phyloP scores from a whole-genome alignment of 2,329 filamentous ascomycete genomes.

The Hymenoscyphus scutula region DNA sequence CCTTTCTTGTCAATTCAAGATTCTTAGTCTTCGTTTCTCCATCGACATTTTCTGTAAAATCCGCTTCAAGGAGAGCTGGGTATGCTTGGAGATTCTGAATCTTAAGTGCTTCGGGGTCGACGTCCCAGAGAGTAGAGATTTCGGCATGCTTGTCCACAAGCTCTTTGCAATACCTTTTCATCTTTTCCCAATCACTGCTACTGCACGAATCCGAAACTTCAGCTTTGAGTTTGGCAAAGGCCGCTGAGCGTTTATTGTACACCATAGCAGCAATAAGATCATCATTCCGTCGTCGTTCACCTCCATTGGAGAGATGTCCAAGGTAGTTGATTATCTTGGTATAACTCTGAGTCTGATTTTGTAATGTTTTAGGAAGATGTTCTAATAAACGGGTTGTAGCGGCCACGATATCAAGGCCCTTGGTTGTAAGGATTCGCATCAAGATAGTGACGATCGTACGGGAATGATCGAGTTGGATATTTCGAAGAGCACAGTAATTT shows the following conservation, averaged over 20 bases:
- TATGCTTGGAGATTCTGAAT: not conserved
- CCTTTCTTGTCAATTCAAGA: constrained; percentile 10
- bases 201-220: constrained; percentile 18
- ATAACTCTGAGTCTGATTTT: constrained; percentile 22
- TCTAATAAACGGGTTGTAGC: constrained; percentile 20
- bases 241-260: constrained; percentile 27
- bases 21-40: constrained; percentile 1
- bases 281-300: constrained; percentile 18
- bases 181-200: constrained; percentile 6
- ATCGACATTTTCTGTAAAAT: not conserved
- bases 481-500: constrained; percentile 26
- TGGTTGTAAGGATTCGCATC: constrained; percentile 17
- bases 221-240: constrained; percentile 22
- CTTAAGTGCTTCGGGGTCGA: not conserved
- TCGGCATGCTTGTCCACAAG: not conserved
- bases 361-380: constrained; percentile 17
- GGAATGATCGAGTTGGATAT: constrained; percentile 28
- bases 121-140: not conserved
- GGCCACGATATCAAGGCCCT: constrained; percentile 14
- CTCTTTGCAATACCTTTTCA: not conserved
- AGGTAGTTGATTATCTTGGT: constrained; percentile 24
- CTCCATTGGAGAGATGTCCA: constrained; percentile 18
- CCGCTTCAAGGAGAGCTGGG: not conserved
- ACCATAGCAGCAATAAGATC: constrained; percentile 23
- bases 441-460: constrained; percentile 27